phyloP scores from a whole-genome alignment of 306 rosid species.

The Mimosa pudica region DNA sequence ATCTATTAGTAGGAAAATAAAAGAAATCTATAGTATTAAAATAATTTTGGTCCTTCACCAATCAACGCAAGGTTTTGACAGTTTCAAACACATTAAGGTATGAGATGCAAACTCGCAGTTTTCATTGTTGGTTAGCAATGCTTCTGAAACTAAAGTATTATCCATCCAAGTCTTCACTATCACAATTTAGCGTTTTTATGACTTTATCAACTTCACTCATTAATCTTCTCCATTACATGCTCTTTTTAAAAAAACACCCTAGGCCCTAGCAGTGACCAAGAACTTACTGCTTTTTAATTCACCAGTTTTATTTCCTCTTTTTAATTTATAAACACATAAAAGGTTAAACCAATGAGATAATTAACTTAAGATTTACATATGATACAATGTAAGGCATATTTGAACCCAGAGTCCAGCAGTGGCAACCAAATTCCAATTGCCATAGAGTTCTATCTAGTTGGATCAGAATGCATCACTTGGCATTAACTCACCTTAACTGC shows the following conservation, averaged over 20 bases:
- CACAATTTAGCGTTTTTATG: not conserved
- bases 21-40: not conserved
- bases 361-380: not conserved
- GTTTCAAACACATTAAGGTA: constrained; percentile 1
- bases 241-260: not conserved
- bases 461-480: constrained; percentile 25
- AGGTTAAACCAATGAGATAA: constrained; percentile 4
- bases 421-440: constrained; percentile 27
- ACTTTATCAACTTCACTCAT: not conserved
- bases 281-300: not conserved
- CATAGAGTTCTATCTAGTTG: constrained; percentile 20
- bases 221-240: not conserved
- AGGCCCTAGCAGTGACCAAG: not conserved
- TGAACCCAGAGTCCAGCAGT: constrained; percentile 20
- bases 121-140: not conserved
- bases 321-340: not conserved
- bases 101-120: constrained; percentile 2
- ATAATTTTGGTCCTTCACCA: not conserved
- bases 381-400: constrained; percentile 6
- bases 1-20: too few species aligned
- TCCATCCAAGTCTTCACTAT: not conserved
- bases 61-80: not conserved
- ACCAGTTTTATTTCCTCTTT: not conserved
- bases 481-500: constrained; percentile 79
- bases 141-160: not conserved